Percentiles rank a stretch among this genome's conserved stretches.
These are phyloP conservation scores for Tetrapyrgos nigripes DNA, from an alignment of 1,284 basidiomycete genomes.

Conservation along the genomic window DNA sequence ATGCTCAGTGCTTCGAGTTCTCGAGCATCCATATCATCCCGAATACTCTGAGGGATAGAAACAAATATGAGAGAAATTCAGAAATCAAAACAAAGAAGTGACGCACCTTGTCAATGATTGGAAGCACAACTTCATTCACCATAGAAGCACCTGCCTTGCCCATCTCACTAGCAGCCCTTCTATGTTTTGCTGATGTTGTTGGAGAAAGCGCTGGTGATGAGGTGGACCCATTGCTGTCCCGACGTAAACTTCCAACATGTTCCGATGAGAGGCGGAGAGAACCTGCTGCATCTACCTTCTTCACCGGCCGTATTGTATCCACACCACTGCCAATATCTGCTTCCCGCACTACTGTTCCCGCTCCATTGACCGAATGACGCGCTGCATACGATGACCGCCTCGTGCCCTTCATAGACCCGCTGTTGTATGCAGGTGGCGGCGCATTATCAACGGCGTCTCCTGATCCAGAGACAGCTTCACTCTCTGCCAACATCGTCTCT, in stretches of 20 bases:
- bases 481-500: conserved; percentile 43
- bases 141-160: conserved; percentile 74
- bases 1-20: conserved; percentile 91
- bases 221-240: conserved; percentile 48
- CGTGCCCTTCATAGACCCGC: conserved; percentile 56
- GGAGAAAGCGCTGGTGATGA: conserved; percentile 55
- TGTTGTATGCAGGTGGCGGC: conserved; percentile 65
- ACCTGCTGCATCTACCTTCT: conserved; percentile 84
- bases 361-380: conserved; percentile 63
- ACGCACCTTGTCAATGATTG: conserved; percentile 72
- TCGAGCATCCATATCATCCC: conserved; percentile 85
- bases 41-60: conserved; percentile 60
- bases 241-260: conserved; percentile 76
- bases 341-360: conserved; percentile 80
- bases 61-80: conserved; percentile 14
- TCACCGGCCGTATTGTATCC: conserved; percentile 91
- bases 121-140: conserved; percentile 83
- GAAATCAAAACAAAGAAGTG: neutral
- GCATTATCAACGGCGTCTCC: conserved; percentile 43
- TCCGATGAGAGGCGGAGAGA: conserved; percentile 83
- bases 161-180: conserved; percentile 58
- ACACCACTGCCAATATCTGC: conserved; percentile 86
- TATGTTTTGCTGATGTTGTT: conserved; percentile 54
- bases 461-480: conserved; percentile 43
- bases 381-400: conserved; percentile 78